phyloP scores from a whole-genome alignment of 1,139 yeast genomes.

The Spathaspora sp. region DNA sequence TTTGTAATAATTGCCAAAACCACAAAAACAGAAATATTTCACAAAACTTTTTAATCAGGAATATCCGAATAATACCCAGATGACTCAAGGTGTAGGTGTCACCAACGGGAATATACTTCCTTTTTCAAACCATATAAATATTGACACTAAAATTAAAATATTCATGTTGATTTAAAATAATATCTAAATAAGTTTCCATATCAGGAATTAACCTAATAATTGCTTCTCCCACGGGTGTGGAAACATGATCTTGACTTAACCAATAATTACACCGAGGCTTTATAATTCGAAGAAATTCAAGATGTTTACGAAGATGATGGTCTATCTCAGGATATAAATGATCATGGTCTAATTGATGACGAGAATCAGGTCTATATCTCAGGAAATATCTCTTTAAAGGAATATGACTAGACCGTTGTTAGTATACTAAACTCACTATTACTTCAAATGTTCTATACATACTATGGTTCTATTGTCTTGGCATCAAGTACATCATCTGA shows the following conservation, averaged over 20 bases:
- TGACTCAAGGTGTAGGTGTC: neutral
- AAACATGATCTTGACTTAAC: conserved; percentile 2
- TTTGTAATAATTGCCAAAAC: neutral
- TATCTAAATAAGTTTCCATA: conserved; percentile 8
- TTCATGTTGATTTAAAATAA: conserved; percentile 7
- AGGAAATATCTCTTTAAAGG: conserved; percentile 10
- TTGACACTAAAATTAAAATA: conserved; percentile 11
- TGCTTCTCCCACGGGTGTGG: conserved; percentile 2
- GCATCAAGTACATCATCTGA: conserved; percentile 9
- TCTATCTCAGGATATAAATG: conserved; percentile 8
- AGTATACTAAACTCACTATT: neutral
- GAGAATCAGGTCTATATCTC: conserved; percentile 3
- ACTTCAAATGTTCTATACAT: conserved; percentile 1
- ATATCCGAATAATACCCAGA: neutral
- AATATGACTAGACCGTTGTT: conserved; percentile 7
- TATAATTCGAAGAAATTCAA: conserved; percentile 12
- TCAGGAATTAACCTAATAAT: conserved; percentile 7
- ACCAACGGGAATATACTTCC: too few relatives aligned
- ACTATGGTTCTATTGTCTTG: conserved; percentile 7
- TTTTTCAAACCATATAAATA: conserved; percentile 11
- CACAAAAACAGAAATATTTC: neutral
- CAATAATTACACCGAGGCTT: conserved; percentile 6
- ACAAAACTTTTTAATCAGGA: too few relatives aligned
- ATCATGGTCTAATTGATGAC: neutral
- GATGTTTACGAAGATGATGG: conserved; percentile 12